Base-by-base conservation (phyloP, 2,329 filamentous ascomycete genomes). In the Botryotinia globosa region DNA sequence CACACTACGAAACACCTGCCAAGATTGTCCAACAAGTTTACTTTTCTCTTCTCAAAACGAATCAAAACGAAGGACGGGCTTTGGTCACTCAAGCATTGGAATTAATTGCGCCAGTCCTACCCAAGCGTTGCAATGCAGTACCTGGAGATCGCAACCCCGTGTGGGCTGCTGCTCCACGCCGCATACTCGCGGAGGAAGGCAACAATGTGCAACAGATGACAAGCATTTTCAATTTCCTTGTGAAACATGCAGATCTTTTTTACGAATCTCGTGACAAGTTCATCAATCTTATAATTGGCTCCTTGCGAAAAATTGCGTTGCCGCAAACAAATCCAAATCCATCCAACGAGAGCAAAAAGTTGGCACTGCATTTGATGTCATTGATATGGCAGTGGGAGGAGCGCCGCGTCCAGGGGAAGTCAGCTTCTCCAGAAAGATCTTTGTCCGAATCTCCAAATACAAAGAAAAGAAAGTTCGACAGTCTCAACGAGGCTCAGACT, bases 21-120 rank as follows among this genome's bases (percentile, higher is more conserved):
- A 99, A 98, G 86, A 98, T 99, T 72, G 94, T 96, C 5, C 92
- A 92, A 32, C 95, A 98, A 81, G 94, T 99, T 34, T 99, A 99
- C 80, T 91, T 96, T 76, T 94, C 94, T 3, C 86, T 99, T 25
- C 84, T 99, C 37, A 92, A 94, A 82, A 94, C 95, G 1, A 97
- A 97, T 80, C 95, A 98, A 81, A 97, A 97, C 73, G 96, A 99
- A 83, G 96, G 95, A 32, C 90, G 95, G 72, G 90, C 94, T 20
- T 84, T 99, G 72, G 95, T 99, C 25, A 97, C 94, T 59, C 97
- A 99, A 80, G 95, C 95, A 8, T 85, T 99, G 62, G 96, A 99
- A 82, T 87, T 99, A 56, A 91, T 99, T 79, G 94, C 96, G n/a
- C 96, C 95, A 3, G 94, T 98, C 1, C 85, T 99, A 65, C 94